Conservation (phyloP, 2,329 filamentous ascomycete species). For the Fusarium pininemorale region DNA sequence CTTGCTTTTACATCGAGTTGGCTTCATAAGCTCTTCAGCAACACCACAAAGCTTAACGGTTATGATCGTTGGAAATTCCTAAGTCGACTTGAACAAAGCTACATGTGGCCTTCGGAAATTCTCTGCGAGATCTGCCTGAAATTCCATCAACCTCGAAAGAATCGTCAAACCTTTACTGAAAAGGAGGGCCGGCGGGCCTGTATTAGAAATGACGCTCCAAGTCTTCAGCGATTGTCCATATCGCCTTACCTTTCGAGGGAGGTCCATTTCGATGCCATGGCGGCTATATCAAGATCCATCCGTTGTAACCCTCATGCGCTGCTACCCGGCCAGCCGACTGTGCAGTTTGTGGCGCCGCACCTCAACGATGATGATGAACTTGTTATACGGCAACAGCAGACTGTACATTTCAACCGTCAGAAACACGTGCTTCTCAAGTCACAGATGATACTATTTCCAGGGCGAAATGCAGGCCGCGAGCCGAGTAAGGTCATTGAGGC, state of each 20-base stretch:
- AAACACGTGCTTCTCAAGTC: neutral
- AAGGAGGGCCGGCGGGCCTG: neutral
- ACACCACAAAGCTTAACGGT: neutral
- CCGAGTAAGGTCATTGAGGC: fast-evolving
- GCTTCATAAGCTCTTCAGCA: neutral
- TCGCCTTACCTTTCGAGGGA: neutral
- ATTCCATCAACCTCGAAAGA: neutral
- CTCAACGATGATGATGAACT: neutral
- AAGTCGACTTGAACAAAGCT: neutral
- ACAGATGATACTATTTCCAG: neutral
- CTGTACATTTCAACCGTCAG: neutral
- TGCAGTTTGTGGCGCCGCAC: neutral
- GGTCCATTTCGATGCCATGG: neutral
- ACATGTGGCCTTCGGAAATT: neutral
- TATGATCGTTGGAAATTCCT: neutral
- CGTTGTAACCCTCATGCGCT: fast-evolving
- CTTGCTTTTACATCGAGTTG: neutral
- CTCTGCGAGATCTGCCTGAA: neutral
- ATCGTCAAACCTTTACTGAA: neutral
- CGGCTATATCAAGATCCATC: neutral
- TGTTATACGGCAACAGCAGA: neutral
- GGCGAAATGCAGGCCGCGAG: neutral
- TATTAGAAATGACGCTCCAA: neutral
- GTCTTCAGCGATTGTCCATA: fast-evolving
- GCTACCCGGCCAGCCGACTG: fast-evolving